Conservation (phyloP, 2,329 filamentous ascomycete species). For the Neonectria faginata region DNA sequence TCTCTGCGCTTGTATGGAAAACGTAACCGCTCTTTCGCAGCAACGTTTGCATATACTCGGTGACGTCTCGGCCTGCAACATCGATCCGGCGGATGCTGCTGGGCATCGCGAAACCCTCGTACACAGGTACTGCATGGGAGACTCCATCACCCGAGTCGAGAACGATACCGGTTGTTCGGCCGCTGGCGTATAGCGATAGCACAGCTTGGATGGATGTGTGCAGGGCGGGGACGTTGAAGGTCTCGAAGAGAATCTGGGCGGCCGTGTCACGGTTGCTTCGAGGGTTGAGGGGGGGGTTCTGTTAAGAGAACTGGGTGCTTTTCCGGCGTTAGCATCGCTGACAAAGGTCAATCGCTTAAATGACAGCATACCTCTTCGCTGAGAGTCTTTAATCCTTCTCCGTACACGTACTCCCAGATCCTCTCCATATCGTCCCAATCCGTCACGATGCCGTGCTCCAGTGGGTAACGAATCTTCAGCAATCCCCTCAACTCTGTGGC, state of each 20-base stretch:
- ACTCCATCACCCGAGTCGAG: constrained; percentile 96
- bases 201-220: constrained; percentile 98
- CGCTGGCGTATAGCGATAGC: constrained; percentile 93
- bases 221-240: constrained; percentile 96
- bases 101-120: constrained; percentile 96
- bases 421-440: constrained; percentile 99
- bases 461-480: constrained; percentile 93
- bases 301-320: constrained; percentile 96
- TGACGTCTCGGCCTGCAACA: constrained; percentile 94
- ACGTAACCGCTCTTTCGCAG: constrained; percentile 93
- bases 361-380: constrained; percentile 83
- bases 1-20: constrained; percentile 98
- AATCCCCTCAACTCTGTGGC: constrained; percentile 91
- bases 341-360: background rate
- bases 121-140: constrained; percentile 96
- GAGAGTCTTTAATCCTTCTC: constrained; percentile 93
- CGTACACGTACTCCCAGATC: constrained; percentile 99
- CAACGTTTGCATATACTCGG: constrained; percentile 91
- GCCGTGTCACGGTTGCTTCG: constrained; percentile 95
- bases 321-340: constrained; percentile 33
- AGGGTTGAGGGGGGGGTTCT: constrained; percentile 95
- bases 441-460: constrained; percentile 98
- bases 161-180: constrained; percentile 94
- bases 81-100: constrained; percentile 96
- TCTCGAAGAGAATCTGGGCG: constrained; percentile 97